phyloP scores from a whole-genome alignment of 805 yeast genomes.

The Cyberlindnera americana region DNA sequence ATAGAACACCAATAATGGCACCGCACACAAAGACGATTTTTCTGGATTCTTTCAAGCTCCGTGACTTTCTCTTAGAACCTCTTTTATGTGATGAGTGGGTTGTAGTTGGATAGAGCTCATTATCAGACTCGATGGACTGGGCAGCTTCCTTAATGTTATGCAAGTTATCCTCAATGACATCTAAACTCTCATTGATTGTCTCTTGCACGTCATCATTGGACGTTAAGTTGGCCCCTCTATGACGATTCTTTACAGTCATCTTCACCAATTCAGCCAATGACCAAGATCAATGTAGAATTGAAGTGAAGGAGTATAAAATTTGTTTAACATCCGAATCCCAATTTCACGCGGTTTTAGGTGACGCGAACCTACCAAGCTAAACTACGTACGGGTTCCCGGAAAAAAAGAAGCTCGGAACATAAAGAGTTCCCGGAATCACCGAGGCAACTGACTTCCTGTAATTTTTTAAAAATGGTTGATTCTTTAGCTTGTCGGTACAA shows the following conservation, averaged over 20 bases:
- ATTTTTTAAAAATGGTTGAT: too few species aligned
- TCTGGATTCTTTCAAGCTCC: constrained; percentile 35
- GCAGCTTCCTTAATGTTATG: constrained; percentile 16
- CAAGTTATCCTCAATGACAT: constrained; percentile 19
- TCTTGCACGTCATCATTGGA: constrained; percentile 10
- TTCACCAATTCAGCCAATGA: too few species aligned
- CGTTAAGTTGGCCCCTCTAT: background rate
- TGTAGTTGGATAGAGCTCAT: background rate
- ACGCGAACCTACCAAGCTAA: too few species aligned
- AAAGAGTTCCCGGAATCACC: too few species aligned
- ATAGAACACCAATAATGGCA: constrained; percentile 60
- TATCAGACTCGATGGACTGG: constrained; percentile 1
- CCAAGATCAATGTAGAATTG: too few species aligned
- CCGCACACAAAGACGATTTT: constrained; percentile 66
- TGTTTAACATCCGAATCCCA: too few species aligned
- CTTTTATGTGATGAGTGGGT: background rate
- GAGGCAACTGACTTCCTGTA: too few species aligned
- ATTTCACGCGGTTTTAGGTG: too few species aligned
- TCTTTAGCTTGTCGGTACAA: too few species aligned
- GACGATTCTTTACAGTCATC: background rate
- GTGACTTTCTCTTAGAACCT: background rate
- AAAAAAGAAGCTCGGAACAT: too few species aligned
- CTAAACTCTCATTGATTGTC: constrained; percentile 16
- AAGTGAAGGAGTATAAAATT: too few species aligned
- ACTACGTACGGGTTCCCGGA: too few species aligned